A percentile compares a stretch with the other conserved stretches of the same genome.
Evolutionary conservation across 1,139 yeast species (phyloP).

Genomic region (Nakaseomyces delphensis): DNA sequence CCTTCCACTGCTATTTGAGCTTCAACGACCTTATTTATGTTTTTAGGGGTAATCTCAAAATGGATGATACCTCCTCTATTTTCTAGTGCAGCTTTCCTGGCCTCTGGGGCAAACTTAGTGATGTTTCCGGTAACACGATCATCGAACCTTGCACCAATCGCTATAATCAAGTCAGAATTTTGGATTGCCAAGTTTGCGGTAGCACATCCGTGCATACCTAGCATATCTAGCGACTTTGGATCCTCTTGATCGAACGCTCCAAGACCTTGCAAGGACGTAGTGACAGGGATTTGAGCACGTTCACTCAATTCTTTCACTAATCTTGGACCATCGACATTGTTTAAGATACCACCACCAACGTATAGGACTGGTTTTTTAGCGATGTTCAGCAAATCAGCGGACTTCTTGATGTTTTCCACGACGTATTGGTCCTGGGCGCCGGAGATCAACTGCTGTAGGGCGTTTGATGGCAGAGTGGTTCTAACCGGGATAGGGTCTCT

Average conservation of each 20-base stretch:
- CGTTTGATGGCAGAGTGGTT: constrained; percentile 74
- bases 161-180: constrained; percentile 83
- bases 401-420: constrained; percentile 60
- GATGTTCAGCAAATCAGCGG: constrained; percentile 67
- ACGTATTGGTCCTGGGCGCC: constrained; percentile 71
- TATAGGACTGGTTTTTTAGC: constrained; percentile 86
- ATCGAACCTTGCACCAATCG: constrained; percentile 94
- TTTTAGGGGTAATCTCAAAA: constrained; percentile 91
- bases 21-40: constrained; percentile 94
- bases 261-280: constrained; percentile 87
- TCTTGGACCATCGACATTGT: constrained; percentile 72
- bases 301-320: constrained; percentile 77
- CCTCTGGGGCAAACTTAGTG: constrained; percentile 86
- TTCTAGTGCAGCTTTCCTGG: constrained; percentile 79
- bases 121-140: constrained; percentile 93
- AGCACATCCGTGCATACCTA: constrained; percentile 97
- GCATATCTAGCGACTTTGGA: constrained; percentile 84
- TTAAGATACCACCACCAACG: constrained; percentile 86
- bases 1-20: constrained; percentile 97
- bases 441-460: constrained; percentile 62
- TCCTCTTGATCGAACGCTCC: constrained; percentile 93
- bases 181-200: constrained; percentile 94
- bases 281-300: constrained; percentile 87
- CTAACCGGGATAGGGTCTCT: constrained; percentile 81
- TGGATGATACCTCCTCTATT: constrained; percentile 93